Conservation (phyloP, 73 alveolate genomes). For the Paraurostyla sp. region DNA sequence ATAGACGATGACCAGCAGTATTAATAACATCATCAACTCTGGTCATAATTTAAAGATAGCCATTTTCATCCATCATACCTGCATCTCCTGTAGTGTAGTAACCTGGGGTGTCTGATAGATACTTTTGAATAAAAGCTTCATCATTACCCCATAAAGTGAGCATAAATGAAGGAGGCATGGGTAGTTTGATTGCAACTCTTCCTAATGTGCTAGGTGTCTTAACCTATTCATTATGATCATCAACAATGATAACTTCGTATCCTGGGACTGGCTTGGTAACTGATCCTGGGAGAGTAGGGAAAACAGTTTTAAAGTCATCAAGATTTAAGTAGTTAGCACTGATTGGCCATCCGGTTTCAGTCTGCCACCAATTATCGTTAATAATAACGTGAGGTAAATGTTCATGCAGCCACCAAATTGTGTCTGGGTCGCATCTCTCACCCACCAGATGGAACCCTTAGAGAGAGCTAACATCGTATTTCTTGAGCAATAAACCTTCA, state of each 20-base stretch:
- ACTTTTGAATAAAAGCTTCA: slow-evolving; percentile 94
- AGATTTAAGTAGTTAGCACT: slow-evolving; percentile 66
- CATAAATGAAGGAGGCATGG: slow-evolving; percentile 99
- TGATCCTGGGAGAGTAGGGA: slow-evolving; percentile 91
- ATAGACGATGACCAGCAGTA: slow-evolving; percentile 93
- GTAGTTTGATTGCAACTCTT: slow-evolving; percentile 92
- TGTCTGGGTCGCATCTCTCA: slow-evolving; percentile 99
- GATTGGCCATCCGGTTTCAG: slow-evolving; percentile 99
- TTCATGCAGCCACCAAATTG: slow-evolving; percentile 92
- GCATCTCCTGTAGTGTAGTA: slow-evolving; percentile 75
- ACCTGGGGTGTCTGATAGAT: slow-evolving; percentile 94
- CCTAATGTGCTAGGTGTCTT: slow-evolving; percentile 85
- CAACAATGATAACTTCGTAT: slow-evolving; percentile 87
- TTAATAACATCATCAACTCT: slow-evolving; percentile 94
- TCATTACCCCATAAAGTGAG: slow-evolving; percentile 97
- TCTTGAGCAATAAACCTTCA: slow-evolving; percentile 91
- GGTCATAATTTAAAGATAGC: slow-evolving; percentile 87
- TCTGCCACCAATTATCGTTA: slow-evolving; percentile 99
- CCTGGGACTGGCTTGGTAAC: slow-evolving; percentile 98
- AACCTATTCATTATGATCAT: slow-evolving; percentile 82
- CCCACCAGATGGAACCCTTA: slow-evolving; percentile 93
- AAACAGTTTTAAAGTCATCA: slow-evolving; percentile 71
- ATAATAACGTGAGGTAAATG: slow-evolving; percentile 84
- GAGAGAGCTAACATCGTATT: slow-evolving; percentile 81
- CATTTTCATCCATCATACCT: slow-evolving; percentile 78